Evolutionary conservation across 805 yeast genomes (phyloP).

Genomic region (Trichomonascus vanleenenianus): DNA sequence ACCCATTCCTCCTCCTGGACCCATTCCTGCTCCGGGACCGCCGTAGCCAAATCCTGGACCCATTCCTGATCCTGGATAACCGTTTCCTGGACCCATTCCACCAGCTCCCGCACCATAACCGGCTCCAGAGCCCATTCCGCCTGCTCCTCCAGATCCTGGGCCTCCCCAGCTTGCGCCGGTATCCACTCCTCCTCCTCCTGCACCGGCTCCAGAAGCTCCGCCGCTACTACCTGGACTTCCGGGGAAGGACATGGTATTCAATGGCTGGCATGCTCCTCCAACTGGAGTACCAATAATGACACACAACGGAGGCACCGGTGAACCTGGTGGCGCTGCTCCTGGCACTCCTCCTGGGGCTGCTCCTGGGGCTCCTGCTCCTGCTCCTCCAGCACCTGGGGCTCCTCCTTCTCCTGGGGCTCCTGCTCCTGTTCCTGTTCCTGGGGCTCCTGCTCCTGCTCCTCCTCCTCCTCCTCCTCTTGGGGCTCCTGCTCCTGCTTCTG

Average conservation of each 20-base stretch:
- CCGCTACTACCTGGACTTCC: background rate
- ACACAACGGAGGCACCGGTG: background rate
- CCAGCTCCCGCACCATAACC: background rate
- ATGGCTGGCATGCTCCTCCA: background rate
- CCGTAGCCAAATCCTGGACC: background rate
- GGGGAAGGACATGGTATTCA: too few relatives aligned
- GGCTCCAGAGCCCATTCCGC: background rate
- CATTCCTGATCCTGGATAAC: background rate
- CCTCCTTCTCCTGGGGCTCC: background rate
- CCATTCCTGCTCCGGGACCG: background rate
- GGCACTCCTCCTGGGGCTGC: background rate
- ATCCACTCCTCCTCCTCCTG: background rate
- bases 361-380: background rate
- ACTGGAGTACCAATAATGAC: background rate
- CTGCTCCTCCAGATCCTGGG: constrained; percentile 4
- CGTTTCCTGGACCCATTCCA: background rate
- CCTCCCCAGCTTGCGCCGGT: constrained; percentile 1
- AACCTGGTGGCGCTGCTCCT: background rate
- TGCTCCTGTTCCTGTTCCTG: background rate
- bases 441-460: background rate
- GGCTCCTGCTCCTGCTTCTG: constrained; percentile 3
- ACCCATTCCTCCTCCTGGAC: background rate
- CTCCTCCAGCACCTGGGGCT: constrained; percentile 1
- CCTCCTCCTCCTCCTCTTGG: background rate
- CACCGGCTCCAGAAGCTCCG: background rate